phyloP scores from a whole-genome alignment of 1,284 basidiomycete genomes.

The Cryptococcus hybrid region DNA sequence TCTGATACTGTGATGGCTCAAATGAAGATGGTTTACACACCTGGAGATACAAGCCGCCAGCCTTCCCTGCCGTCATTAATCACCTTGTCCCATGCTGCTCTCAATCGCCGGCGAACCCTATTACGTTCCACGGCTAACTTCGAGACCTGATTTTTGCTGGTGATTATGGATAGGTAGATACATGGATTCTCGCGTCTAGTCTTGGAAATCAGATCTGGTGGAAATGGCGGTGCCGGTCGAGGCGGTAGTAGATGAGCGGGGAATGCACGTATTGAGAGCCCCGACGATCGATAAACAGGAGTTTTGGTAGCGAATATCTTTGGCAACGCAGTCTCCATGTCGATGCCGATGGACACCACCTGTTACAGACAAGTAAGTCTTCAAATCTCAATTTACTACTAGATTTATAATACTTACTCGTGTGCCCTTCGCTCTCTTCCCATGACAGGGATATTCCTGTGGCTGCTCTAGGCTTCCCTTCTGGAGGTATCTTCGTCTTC shows the following conservation, averaged over 20 bases:
- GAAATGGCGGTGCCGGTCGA: conserved; percentile 12
- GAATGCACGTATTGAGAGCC: conserved; percentile 12
- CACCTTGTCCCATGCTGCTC: conserved; percentile 14
- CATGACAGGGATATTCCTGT: too few relatives aligned
- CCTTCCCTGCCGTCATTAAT: conserved; percentile 2
- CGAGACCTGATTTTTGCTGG: conserved; percentile 8
- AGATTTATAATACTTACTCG: too few relatives aligned
- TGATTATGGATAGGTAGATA: conserved; percentile 9
- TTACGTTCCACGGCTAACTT: conserved; percentile 24
- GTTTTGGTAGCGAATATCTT: conserved; percentile 7
- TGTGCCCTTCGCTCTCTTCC: too few relatives aligned
- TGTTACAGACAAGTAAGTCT: neutral
- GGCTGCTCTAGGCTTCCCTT: too few relatives aligned
- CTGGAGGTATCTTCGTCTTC: too few relatives aligned
- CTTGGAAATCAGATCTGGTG: neutral
- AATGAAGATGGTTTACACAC: neutral
- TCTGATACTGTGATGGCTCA: neutral
- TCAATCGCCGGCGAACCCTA: conserved; percentile 11
- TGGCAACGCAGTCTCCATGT: conserved; percentile 7
- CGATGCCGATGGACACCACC: conserved; percentile 12
- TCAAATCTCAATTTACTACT: too few relatives aligned
- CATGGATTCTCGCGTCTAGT: neutral
- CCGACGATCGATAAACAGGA: conserved; percentile 1
- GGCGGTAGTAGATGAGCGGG: conserved; percentile 5
- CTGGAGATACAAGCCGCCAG: neutral